Conservation (phyloP, 2,329 filamentous ascomycete species). For the Claviceps sp. region DNA sequence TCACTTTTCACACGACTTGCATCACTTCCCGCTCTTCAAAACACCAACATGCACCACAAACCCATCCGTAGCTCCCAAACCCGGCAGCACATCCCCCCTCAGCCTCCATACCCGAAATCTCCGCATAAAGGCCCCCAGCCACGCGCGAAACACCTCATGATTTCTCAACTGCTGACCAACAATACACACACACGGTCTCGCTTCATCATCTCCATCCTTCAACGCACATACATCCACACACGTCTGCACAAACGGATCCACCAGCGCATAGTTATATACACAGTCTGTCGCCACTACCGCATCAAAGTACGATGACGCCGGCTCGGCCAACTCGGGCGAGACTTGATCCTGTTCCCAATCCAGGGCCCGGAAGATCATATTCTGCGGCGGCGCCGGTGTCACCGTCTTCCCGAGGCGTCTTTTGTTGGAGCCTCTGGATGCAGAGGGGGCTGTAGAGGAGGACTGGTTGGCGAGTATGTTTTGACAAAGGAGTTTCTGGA, state of each 20-base stretch:
- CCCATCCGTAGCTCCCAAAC: constrained; percentile 50
- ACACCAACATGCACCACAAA: constrained; percentile 75
- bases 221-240: constrained; percentile 62
- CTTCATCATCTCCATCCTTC: constrained; percentile 19
- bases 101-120: constrained; percentile 67
- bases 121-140: constrained; percentile 55
- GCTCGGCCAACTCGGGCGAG: constrained; percentile 24
- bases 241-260: constrained; percentile 69
- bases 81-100: constrained; percentile 44
- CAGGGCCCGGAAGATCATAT: constrained; percentile 44
- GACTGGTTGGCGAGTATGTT: constrained; percentile 56
- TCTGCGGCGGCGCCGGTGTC: not conserved
- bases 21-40: constrained; percentile 25
- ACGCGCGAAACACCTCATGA: constrained; percentile 71
- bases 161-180: constrained; percentile 83
- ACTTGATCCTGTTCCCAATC: constrained; percentile 71
- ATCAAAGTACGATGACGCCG: constrained; percentile 42
- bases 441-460: constrained; percentile 10
- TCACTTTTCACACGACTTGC: not conserved
- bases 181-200: constrained; percentile 48
- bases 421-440: constrained; percentile 8
- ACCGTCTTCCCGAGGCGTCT: not conserved
- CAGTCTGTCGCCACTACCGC: constrained; percentile 79
- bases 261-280: constrained; percentile 83
- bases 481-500: constrained; percentile 58